phyloP scores from a whole-genome alignment of 2,329 filamentous ascomycete genomes.

The Fusarium mexicanum region DNA sequence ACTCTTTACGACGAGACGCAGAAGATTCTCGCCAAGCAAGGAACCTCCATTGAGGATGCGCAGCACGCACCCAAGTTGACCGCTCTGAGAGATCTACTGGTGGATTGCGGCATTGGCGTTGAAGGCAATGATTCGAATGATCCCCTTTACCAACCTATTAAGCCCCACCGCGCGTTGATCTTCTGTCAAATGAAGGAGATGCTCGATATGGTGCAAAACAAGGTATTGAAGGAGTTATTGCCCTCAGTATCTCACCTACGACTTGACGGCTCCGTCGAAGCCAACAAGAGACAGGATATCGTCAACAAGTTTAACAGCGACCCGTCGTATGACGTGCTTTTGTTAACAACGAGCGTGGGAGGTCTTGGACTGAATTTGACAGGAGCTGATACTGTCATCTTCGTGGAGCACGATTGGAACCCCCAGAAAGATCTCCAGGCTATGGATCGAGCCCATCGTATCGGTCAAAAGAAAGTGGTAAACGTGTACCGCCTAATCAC shows the following conservation, averaged over 20 bases:
- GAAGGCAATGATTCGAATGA: slow-evolving; percentile 70
- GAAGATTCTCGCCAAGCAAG: slow-evolving; percentile 78
- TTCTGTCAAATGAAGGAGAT: slow-evolving; percentile 99
- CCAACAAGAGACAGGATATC: slow-evolving; percentile 93
- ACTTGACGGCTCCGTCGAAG: slow-evolving; percentile 93
- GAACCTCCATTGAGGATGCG: slow-evolving; percentile 84
- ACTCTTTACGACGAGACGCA: slow-evolving; percentile 91
- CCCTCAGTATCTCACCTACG: slow-evolving; percentile 92
- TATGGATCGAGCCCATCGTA: slow-evolving; percentile 98
- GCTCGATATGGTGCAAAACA: slow-evolving; percentile 98
- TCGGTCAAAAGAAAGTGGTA: slow-evolving; percentile 99
- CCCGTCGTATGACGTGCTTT: slow-evolving; percentile 92
- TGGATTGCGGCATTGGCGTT: slow-evolving; percentile 97
- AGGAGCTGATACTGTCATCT: slow-evolving; percentile 97
- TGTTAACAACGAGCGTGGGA: slow-evolving; percentile 94
- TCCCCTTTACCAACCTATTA: slow-evolving; percentile 81
- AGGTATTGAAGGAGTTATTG: slow-evolving; percentile 89
- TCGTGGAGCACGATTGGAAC: slow-evolving; percentile 99
- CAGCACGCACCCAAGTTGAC: slow-evolving; percentile 91
- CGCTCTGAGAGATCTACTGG: slow-evolving; percentile 88
- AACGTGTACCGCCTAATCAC: slow-evolving; percentile 98
- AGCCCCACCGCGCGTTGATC: slow-evolving; percentile 92
- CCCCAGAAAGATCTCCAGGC: slow-evolving; percentile 98
- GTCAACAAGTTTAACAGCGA: slow-evolving; percentile 99
- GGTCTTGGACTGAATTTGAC: slow-evolving; percentile 95